A percentile compares a stretch with the other conserved stretches of the same genome.
phyloP scores from a whole-genome alignment of 2,329 filamentous ascomycete species.

The Aureobasidium sp. region DNA sequence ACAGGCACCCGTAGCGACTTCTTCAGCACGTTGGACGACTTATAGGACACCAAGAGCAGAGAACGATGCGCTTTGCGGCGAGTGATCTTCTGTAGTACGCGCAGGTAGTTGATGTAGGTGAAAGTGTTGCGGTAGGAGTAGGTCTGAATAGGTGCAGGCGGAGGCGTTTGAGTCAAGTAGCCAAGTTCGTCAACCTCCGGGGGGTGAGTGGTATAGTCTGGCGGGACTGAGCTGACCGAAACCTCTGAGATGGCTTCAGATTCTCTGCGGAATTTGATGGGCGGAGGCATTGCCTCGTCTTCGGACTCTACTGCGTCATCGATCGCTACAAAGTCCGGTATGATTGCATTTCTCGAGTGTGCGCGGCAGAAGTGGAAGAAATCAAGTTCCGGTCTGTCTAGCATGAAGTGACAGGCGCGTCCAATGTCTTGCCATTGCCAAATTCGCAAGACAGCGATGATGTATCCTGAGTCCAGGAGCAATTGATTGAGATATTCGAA shows the following conservation, averaged over 20 bases:
- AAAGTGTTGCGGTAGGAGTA: constrained; percentile 98
- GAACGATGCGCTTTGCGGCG: constrained; percentile 97
- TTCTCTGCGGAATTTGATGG: constrained; percentile 60
- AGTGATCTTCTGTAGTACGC: constrained; percentile 97
- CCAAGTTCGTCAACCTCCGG: constrained; percentile 87
- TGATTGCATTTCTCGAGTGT: constrained; percentile 59
- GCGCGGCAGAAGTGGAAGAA: constrained; percentile 93
- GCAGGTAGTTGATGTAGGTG: constrained; percentile 93
- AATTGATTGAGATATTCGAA: constrained; percentile 97
- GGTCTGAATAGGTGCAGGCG: constrained; percentile 81
- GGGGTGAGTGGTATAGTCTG: constrained; percentile 37
- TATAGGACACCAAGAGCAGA: constrained; percentile 94
- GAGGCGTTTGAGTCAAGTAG: constrained; percentile 76
- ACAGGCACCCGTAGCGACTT: constrained; percentile 95
- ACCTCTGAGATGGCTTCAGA: constrained; percentile 30
- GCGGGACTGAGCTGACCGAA: constrained; percentile 40
- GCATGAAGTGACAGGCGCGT: constrained; percentile 85
- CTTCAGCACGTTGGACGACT: constrained; percentile 90
- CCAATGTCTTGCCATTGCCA: constrained; percentile 97
- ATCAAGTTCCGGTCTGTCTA: constrained; percentile 83
- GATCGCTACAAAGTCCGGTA: constrained; percentile 3
- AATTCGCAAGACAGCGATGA: constrained; percentile 91
- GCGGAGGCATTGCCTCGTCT: constrained; percentile 88
- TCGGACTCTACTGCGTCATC: constrained; percentile 49
- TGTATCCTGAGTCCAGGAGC: constrained; percentile 93